These are phyloP conservation scores for Solanum medicagineum DNA, from an alignment of 257 asterid species.

Conservation along the genomic window DNA sequence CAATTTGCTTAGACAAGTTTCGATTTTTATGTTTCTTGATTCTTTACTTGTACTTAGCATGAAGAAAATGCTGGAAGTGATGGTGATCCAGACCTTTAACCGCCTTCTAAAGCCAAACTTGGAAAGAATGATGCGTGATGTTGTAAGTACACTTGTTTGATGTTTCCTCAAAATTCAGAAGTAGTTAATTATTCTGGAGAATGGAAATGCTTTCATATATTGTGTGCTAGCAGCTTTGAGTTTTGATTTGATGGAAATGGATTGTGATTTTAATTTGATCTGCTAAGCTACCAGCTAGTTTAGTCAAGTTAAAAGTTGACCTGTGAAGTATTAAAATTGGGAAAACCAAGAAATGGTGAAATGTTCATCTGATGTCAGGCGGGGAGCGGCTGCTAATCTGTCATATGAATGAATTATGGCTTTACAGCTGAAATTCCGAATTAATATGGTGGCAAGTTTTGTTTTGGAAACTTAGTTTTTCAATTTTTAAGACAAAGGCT, in stretches of 20 bases:
- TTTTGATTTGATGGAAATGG: not conserved
- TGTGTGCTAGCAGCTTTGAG: not conserved
- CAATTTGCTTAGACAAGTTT: not conserved
- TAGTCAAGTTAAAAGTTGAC: not conserved
- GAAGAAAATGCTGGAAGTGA: not conserved
- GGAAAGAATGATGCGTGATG: not conserved
- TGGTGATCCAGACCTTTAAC: not conserved
- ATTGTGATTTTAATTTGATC: not conserved
- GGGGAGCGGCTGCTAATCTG: not conserved
- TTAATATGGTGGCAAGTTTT: not conserved
- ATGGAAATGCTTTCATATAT: not conserved
- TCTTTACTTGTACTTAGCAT: not conserved
- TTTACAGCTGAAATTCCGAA: not conserved
- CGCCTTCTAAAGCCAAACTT: not conserved
- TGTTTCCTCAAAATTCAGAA: not conserved
- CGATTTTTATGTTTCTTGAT: not conserved
- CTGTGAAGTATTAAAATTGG: not conserved
- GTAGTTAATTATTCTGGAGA: no score
- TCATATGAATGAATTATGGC: not conserved
- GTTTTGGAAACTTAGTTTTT: not conserved
- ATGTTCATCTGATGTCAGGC: not conserved
- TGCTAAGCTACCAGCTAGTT: not conserved
- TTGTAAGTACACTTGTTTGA: not conserved
- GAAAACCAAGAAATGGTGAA: not conserved
- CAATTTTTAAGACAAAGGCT: not conserved